Conservation (phyloP, 495 filamentous ascomycete genomes). For the Xylaria sp. region DNA sequence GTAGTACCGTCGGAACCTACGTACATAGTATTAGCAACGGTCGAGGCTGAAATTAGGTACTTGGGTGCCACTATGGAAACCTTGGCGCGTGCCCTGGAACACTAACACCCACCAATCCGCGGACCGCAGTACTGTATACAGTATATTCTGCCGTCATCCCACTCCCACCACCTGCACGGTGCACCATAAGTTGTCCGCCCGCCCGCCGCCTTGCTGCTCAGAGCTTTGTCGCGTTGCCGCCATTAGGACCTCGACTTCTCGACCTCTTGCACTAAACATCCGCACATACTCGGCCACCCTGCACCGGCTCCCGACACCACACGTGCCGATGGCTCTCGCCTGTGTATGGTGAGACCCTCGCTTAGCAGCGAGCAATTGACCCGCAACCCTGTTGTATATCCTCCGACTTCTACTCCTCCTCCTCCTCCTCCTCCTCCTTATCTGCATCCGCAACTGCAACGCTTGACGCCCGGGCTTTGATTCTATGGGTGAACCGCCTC, state of each 20-base stretch:
- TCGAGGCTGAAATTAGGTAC: conserved; percentile 8
- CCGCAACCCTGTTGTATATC: conserved; percentile 7
- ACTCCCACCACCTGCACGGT: conserved; percentile 30
- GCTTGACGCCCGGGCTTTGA: conserved; percentile 15
- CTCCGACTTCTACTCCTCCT: too few species aligned
- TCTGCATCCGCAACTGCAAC: not conserved
- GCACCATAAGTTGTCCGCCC: conserved; percentile 24
- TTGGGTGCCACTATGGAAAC: not conserved
- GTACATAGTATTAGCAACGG: not conserved
- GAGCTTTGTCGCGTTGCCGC: conserved; percentile 24
- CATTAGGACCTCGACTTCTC: not conserved
- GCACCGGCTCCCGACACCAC: not conserved
- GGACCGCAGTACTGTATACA: conserved; percentile 7
- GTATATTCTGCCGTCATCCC: conserved; percentile 39
- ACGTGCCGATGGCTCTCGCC: conserved; percentile 28
- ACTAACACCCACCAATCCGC: conserved; percentile 18
- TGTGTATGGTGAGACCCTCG: conserved; percentile 34
- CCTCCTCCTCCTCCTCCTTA: not conserved
- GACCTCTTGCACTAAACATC: conserved; percentile 13
- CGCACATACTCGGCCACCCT: not conserved
- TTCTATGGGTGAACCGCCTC: conserved; percentile 39
- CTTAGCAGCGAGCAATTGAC: conserved; percentile 33
- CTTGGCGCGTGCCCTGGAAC: conserved; percentile 10
- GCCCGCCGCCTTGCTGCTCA: conserved; percentile 31
- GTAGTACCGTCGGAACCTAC: not conserved